A percentile compares a stretch with the other conserved stretches of the same genome.
These are phyloP conservation scores for Comarum palustre DNA, from an alignment of 306 rosid species.

Conservation along the genomic window DNA sequence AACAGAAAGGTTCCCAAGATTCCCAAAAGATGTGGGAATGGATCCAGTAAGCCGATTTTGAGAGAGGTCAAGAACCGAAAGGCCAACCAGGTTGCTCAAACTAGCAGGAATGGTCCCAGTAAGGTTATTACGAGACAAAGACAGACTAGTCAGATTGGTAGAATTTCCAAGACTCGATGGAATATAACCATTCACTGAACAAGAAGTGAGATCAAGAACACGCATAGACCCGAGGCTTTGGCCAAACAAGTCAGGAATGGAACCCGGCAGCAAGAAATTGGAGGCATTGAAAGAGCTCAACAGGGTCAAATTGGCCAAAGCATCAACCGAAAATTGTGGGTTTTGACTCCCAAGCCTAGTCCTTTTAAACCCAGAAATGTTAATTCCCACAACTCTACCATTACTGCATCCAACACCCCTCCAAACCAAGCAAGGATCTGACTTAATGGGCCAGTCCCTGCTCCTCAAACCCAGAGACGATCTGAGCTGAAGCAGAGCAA, in stretches of 20 bases:
- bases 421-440: constrained; percentile 77
- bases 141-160: constrained; percentile 55
- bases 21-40: constrained; percentile 45
- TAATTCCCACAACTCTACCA: constrained; percentile 75
- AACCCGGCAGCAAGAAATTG: constrained; percentile 62
- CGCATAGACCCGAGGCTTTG: constrained; percentile 36
- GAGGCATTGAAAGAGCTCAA: constrained; percentile 79
- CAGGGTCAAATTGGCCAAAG: constrained; percentile 69
- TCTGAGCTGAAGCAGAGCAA: constrained; percentile 66
- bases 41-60: constrained; percentile 51
- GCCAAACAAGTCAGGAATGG: constrained; percentile 79
- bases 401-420: constrained; percentile 56
- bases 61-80: constrained; percentile 72
- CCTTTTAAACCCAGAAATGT: constrained; percentile 77
- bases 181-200: constrained; percentile 57
- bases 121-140: constrained; percentile 64
- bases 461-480: constrained; percentile 74
- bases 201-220: constrained; percentile 79
- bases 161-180: constrained; percentile 66
- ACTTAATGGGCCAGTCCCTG: constrained; percentile 81
- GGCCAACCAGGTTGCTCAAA: constrained; percentile 51
- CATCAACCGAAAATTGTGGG: constrained; percentile 68
- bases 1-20: constrained; percentile 55
- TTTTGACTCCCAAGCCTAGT: constrained; percentile 60
- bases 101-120: constrained; percentile 56